Evolutionary conservation across 495 filamentous ascomycete genomes (phyloP), one percentile per base, ranked within the genome.

Genomic region (Tuber melanosporum): DNA sequence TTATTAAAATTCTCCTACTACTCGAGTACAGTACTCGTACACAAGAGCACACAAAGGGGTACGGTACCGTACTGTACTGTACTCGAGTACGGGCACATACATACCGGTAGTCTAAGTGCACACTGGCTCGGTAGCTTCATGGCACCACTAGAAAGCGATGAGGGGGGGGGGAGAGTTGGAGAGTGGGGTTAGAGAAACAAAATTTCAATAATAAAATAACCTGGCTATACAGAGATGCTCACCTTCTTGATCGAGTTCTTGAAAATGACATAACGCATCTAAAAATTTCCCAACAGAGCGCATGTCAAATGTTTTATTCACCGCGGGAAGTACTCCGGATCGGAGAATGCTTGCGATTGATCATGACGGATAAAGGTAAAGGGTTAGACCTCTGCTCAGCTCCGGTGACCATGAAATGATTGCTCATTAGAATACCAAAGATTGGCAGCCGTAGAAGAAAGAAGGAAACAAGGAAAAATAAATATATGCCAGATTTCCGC

Each of bases 241-340:
- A 66, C 57, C 57, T 66, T 66, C 57, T 66, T 32, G 26, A 66
- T 66, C 26, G 57, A 36, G 57, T 66, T 66, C 57, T 36, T 36
- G 57, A 36, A 36, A 36, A 66, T 66, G 57, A 66, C 57, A 66
- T 66, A 66, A 36, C 57, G 36, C 57, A 66, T 36, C 57, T 36
- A 17, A 66, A 32, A 66, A 66, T 17, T 36, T 66, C 14, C 57
- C 57, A 36, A 66, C 26, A 66, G 57, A 66, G 57, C 3, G 57
- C 57, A 66, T 66, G 32, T 36, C 57, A 66, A 66, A 36, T 66
- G 57, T 36, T 66, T 36, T 66, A 66, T 66, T 66, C 57, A 66
- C 26, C 15, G 57, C 57, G 57, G 57, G 32, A 66, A 66, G 57
- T 32, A 66, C 26, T 66, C 57, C 57, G 57, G 57, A 66, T 66